Conservation (phyloP, 1,139 yeast genomes). For the Trichomonascaceae sp. region DNA sequence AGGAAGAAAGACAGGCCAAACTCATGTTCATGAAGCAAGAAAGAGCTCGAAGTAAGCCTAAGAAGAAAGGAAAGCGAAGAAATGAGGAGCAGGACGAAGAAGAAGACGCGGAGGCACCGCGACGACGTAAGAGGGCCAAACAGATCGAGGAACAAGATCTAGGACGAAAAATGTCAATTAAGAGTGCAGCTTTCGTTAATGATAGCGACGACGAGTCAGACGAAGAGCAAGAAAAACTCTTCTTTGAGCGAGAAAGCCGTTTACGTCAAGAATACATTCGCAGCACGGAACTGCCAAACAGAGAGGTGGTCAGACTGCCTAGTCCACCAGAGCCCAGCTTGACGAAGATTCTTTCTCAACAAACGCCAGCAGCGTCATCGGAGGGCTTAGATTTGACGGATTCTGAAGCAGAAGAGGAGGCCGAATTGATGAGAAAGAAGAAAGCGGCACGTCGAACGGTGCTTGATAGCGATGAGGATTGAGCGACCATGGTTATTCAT, state of each 20-base stretch:
- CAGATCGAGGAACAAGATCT: conserved; percentile 9
- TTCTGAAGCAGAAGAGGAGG: conserved; percentile 1
- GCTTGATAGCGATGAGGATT: conserved; percentile 4
- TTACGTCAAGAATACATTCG: conserved; percentile 36
- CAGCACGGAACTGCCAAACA: neutral
- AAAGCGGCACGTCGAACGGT: neutral
- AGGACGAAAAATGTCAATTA: conserved; percentile 11
- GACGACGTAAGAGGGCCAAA: conserved; percentile 7
- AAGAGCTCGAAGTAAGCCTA: conserved; percentile 10
- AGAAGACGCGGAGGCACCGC: conserved; percentile 13
- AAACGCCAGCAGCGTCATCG: conserved; percentile 7
- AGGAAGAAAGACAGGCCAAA: conserved; percentile 17
- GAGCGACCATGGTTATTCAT: neutral
- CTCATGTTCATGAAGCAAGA: conserved; percentile 14
- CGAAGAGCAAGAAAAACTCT: conserved; percentile 47
- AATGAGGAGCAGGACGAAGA: conserved; percentile 4
- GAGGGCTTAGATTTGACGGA: conserved; percentile 1
- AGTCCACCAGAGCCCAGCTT: neutral
- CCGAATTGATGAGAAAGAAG: neutral
- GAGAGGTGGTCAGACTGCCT: neutral
- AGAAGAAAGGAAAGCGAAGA: conserved; percentile 9
- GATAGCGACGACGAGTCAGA: conserved; percentile 68
- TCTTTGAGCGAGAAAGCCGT: conserved; percentile 54
- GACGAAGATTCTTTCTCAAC: conserved; percentile 1
- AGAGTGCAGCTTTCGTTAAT: conserved; percentile 44